Evolutionary conservation across 2,329 filamentous ascomycete genomes (phyloP).

Genomic region (Fusarium keratoplasticum): DNA sequence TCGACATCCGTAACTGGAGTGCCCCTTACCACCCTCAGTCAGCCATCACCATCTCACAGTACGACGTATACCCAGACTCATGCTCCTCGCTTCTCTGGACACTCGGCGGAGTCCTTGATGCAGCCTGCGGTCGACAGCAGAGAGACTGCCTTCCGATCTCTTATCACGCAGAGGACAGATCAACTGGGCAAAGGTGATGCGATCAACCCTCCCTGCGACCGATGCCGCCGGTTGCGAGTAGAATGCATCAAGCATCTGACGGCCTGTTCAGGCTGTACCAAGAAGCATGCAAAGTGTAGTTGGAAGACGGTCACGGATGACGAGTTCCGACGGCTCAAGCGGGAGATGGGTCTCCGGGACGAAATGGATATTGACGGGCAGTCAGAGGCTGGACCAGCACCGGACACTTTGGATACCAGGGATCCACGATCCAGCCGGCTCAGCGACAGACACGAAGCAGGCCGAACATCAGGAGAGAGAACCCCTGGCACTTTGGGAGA

Average conservation of each 20-base stretch:
- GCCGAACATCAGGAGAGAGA: constrained; percentile 32
- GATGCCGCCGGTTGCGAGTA: constrained; percentile 82
- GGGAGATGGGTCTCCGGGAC: constrained; percentile 43
- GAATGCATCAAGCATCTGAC: constrained; percentile 88
- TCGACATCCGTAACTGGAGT: constrained; percentile 45
- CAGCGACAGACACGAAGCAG: constrained; percentile 28
- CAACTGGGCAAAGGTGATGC: constrained; percentile 77
- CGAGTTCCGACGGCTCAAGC: constrained; percentile 60
- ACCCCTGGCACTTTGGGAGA: constrained; percentile 36
- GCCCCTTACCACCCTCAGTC: constrained; percentile 37
- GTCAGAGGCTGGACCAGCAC: constrained; percentile 22
- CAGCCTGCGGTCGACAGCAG: constrained; percentile 41
- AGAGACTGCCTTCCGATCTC: constrained; percentile 54
- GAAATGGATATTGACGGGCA: constrained; percentile 31
- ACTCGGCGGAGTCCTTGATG: constrained; percentile 43
- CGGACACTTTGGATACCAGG: constrained; percentile 26
- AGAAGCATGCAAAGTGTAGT: constrained; percentile 88
- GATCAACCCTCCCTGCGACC: constrained; percentile 85
- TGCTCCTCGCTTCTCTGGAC: constrained; percentile 23
- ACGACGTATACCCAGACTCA: constrained; percentile 35
- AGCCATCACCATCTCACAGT: constrained; percentile 43
- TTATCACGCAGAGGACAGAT: constrained; percentile 82
- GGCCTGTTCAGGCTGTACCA: constrained; percentile 87
- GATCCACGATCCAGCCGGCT: constrained; percentile 18
- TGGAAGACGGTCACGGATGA: constrained; percentile 86